Evolutionary conservation across 768 basidiomycete genomes (phyloP).

Genomic region (Calvatia gigantea): DNA sequence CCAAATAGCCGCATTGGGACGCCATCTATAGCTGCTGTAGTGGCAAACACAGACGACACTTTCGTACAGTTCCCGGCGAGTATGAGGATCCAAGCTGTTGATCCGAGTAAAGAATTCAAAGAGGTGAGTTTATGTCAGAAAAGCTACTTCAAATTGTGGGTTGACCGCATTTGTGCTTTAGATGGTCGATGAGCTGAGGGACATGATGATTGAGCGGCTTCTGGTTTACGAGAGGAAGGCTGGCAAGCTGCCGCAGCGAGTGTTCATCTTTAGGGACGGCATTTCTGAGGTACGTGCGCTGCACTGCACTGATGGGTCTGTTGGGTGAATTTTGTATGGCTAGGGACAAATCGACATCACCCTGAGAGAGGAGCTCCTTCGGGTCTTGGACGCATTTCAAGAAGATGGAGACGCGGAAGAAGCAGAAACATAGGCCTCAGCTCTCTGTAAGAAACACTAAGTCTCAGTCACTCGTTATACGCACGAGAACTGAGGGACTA

Average conservation of each 20-base stretch:
- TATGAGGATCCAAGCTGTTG: conserved; percentile 50
- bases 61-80: conserved; percentile 82
- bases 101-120: conserved; percentile 35
- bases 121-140: conserved; percentile 27
- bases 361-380: conserved; percentile 54
- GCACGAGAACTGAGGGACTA: too few relatives aligned
- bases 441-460: too few relatives aligned
- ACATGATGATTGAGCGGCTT: conserved; percentile 73
- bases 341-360: conserved; percentile 77
- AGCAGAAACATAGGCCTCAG: conserved; percentile 50
- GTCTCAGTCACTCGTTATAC: too few relatives aligned
- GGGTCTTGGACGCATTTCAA: conserved; percentile 60
- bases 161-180: too few relatives aligned
- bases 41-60: conserved; percentile 64
- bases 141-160: not conserved
- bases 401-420: conserved; percentile 38
- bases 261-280: conserved; percentile 77
- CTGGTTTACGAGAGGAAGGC: conserved; percentile 53
- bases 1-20: conserved; percentile 65
- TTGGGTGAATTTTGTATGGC: too few relatives aligned
- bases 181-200: conserved; percentile 67
- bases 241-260: conserved; percentile 56
- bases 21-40: conserved; percentile 82
- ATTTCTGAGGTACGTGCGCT: conserved; percentile 60
- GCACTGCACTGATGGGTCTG: not conserved